A percentile compares a stretch with the other conserved stretches of the same genome.
Evolutionary conservation across 2,329 filamentous ascomycete species (phyloP).

Genomic region (Blastomyces gilchristii): DNA sequence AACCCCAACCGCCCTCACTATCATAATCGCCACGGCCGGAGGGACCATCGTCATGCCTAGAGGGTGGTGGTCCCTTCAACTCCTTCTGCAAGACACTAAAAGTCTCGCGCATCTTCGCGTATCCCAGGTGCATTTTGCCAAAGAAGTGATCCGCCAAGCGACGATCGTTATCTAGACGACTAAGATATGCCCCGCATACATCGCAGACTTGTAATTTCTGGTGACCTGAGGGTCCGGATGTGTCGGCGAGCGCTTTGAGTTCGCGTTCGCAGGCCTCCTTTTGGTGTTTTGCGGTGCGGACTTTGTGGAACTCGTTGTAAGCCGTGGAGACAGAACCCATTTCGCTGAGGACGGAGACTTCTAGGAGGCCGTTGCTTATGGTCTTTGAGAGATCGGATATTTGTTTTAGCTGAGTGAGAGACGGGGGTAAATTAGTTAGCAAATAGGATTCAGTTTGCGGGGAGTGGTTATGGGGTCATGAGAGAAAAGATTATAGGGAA

Average conservation of each 20-base stretch:
- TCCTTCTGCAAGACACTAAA: conserved; percentile 80
- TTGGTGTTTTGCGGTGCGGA: conserved; percentile 66
- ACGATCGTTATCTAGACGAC: conserved; percentile 84
- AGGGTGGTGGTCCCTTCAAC: conserved; percentile 59
- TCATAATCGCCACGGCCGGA: conserved; percentile 41
- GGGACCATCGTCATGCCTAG: conserved; percentile 41
- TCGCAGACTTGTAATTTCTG: conserved; percentile 98
- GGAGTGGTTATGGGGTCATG: background rate
- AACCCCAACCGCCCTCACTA: conserved; percentile 43
- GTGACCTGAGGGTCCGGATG: conserved; percentile 82
- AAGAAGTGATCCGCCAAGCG: conserved; percentile 95
- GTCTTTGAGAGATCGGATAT: conserved; percentile 72
- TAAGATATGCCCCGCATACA: conserved; percentile 92
- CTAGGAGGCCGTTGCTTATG: conserved; percentile 71
- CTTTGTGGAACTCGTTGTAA: conserved; percentile 77
- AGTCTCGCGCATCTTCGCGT: conserved; percentile 95
- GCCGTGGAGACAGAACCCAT: conserved; percentile 69
- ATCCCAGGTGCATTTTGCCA: conserved; percentile 97
- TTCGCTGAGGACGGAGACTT: conserved; percentile 77
- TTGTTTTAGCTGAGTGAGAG: conserved; percentile 53
- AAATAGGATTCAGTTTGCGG: background rate
- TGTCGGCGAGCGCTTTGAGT: conserved; percentile 82
- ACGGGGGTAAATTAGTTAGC: background rate
- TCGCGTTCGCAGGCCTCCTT: conserved; percentile 81
- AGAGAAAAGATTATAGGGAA: background rate